Evolutionary conservation across 345 rosid genomes (phyloP), one percentile per base, ranked within the genome.

Genomic region (Citrus cavaleriei): DNA sequence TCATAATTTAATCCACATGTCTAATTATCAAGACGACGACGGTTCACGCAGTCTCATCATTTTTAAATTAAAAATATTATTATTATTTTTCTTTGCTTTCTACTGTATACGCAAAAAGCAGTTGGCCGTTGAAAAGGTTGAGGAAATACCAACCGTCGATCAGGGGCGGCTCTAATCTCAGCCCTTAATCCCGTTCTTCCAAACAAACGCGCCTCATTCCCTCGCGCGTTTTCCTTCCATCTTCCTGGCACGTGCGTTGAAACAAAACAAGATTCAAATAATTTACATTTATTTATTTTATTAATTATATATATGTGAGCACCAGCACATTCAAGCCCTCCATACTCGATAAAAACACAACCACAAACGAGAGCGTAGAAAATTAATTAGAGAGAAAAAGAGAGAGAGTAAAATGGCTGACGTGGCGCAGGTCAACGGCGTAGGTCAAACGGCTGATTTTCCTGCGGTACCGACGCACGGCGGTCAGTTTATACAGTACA

Each of bases 381-480:
- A 77, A 49, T 38, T 55, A 77, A 49, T 38, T 61, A 21, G 16
- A 58, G 30, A 25, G 77, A 27, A 57, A 27, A 57, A 68, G 69
- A 62, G 40, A 32, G 34, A 34, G 35, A 57, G 61, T n/a, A 13
- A 69, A 28, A 89, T 88, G 91, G 87, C 86, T 40, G 87, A 78
- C 61, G 30, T 60, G 9, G 28, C 73, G 6, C 82, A 78, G 1
- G 78, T 78, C 78, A 90, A 85, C 79, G 72, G 75, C 73, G 89
- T 72, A 58, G 88, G 89, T 38, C 94, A 89, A 37, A 79, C 73
- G 77, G 54, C 89, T 2, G 98, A 93, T 54, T 93, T 96, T 76
- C 98, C 98, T 86, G 92, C 90, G 77, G 82, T 86, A 37, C 83
- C 84, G 10, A 88, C 93, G 1, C 91, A 90, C 78, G 98, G 97